Evolutionary conservation across 352 stramenopile species (phyloP), one percentile per base, ranked within the genome.

Genomic region (Pythium folliculosum): DNA sequence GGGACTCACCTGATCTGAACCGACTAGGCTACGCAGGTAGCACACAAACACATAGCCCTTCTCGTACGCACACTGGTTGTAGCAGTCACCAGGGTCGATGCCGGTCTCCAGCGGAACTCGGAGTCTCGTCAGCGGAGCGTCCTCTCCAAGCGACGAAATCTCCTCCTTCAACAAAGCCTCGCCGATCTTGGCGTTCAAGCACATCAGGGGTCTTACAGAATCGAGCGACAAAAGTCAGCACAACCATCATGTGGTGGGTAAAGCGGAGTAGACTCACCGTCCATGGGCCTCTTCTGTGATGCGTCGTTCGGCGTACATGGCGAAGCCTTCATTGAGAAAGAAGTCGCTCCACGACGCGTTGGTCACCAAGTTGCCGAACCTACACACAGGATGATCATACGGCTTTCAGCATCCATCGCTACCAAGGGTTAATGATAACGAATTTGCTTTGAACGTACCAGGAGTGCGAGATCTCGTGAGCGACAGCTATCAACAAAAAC

Each of bases 261-360:
- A 12, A 23, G 1, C 19, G 16, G 6, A 49, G 17, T n/a, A 10
- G 35, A 63, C 72, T 54, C 69, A 92, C 82, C 82, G 75, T 58
- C 86, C 86, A 43, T 91, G 77, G n/a, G 75, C 81, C 40, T 82
- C 72, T 38, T 86, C 86, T 0, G 70, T 82, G 66, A 94, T 88
- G 30, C 82, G 80, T 8, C 86, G 77, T 66, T 94, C 84, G 13
- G 86, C 84, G 60, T 93, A 95, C 84, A 94, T 94, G 10, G 85
- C 93, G 67, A 93, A 94, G n/a, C 88, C 88, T 80, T 95, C 88
- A 69, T 95, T 95, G 23, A 95, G 65, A 67, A 92, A 95, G 60
- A 95, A 94, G 66, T 95, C 82, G 54, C 88, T 92, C 88, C 88
- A 95, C 56, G 86, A 88, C 40, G 86, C 77, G 40, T 94, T 94